Evolutionary conservation across 208 protist genomes (phyloP).

Genomic region (Trypanosoma grayi): DNA sequence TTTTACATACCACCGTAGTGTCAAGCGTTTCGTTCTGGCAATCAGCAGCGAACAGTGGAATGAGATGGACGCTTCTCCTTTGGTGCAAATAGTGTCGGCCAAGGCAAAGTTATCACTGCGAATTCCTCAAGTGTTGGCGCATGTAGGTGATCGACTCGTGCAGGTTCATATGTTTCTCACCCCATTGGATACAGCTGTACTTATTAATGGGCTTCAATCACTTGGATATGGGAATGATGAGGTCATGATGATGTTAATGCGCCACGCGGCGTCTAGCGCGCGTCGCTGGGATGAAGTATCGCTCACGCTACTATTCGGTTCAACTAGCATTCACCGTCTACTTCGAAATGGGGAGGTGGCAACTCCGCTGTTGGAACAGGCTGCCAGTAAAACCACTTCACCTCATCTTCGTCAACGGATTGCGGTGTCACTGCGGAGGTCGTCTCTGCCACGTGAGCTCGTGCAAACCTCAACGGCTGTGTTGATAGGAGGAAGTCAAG

Average conservation of each 20-base stretch:
- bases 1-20: constrained; percentile 67
- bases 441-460: constrained; percentile 55
- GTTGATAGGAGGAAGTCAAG: constrained; percentile 10
- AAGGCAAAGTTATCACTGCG: constrained; percentile 65
- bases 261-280: constrained; percentile 44
- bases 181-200: constrained; percentile 49
- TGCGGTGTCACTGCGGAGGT: constrained; percentile 36
- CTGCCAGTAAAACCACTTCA: constrained; percentile 41
- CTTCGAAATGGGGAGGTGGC: constrained; percentile 46
- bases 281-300: constrained; percentile 57
- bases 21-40: constrained; percentile 56
- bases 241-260: constrained; percentile 49
- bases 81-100: constrained; percentile 61
- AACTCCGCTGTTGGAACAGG: constrained; percentile 60
- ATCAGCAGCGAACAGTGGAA: constrained; percentile 80
- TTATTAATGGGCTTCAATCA: constrained; percentile 65
- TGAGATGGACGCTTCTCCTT: constrained; percentile 65
- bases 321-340: constrained; percentile 64
- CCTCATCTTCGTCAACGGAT: constrained; percentile 53
- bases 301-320: constrained; percentile 62
- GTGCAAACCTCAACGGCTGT: constrained; percentile 22
- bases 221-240: constrained; percentile 54
- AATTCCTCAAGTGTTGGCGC: constrained; percentile 36
- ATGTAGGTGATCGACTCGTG: constrained; percentile 41
- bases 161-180: constrained; percentile 53